Percentiles rank a stretch among this genome's conserved stretches.
These are phyloP conservation scores for Nadsonia fulvescens DNA, from an alignment of 805 yeast genomes.

Conservation along the genomic window DNA sequence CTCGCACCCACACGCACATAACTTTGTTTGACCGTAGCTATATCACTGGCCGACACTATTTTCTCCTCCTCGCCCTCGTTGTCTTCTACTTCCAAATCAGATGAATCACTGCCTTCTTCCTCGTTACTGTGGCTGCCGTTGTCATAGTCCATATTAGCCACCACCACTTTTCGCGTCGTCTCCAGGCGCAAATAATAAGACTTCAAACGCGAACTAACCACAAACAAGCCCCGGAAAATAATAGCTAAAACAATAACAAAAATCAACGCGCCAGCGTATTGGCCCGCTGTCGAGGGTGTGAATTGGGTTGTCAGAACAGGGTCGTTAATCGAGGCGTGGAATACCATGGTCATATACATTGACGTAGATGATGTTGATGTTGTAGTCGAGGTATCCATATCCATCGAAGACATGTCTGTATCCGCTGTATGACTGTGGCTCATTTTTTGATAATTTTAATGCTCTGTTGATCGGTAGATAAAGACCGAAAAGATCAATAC, in stretches of 20 bases:
- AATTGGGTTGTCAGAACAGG: slow-evolving; percentile 12
- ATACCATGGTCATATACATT: slow-evolving; percentile 11
- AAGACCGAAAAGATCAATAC: no score
- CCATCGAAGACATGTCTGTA: no score
- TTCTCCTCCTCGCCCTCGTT: slow-evolving; percentile 7
- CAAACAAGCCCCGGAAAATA: slow-evolving; percentile 10
- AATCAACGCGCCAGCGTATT: slow-evolving; percentile 16
- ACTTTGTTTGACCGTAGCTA: slow-evolving; percentile 1
- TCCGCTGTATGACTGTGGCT: no score
- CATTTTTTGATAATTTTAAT: no score
- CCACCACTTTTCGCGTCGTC: slow-evolving; percentile 7
- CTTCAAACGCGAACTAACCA: slow-evolving; percentile 7
- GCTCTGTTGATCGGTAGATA: no score
- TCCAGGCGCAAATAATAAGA: slow-evolving; percentile 5
- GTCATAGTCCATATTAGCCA: no score
- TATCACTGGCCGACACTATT: background rate
- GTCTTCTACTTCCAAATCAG: slow-evolving; percentile 8
- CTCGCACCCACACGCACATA: slow-evolving; percentile 3
- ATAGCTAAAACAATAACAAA: slow-evolving; percentile 14
- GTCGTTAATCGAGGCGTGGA: slow-evolving; percentile 11
- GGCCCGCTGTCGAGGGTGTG: slow-evolving; percentile 13
- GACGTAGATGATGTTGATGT: slow-evolving; percentile 7
- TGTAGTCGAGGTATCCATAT: no score
- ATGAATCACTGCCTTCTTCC: slow-evolving; percentile 6
- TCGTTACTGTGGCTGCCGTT: no score